Conservation (phyloP, 495 filamentous ascomycete species). For the Thermochaetoides thermophila region DNA sequence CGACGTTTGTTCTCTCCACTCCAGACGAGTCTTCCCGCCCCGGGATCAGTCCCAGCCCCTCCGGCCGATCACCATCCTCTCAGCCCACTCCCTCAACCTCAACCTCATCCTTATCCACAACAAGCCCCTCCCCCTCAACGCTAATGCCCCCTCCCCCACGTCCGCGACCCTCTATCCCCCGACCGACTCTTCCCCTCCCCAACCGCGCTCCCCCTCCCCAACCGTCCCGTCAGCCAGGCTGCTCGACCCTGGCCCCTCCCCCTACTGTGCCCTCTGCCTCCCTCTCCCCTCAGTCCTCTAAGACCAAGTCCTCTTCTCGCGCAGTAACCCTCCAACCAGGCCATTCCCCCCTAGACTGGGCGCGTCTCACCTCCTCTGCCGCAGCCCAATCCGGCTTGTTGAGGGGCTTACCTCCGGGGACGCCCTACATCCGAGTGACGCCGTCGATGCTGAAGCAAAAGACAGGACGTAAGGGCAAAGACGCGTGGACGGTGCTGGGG, state of each 20-base stretch:
- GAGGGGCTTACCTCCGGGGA: slow-evolving; percentile 34
- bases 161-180: slow-evolving; percentile 16
- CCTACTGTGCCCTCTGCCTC: slow-evolving; percentile 25
- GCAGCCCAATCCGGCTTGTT: slow-evolving; percentile 54
- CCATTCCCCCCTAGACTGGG: slow-evolving; percentile 93
- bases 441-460: slow-evolving; percentile 60
- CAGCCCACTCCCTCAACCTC: too few species aligned
- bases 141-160: slow-evolving; percentile 20
- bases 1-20: slow-evolving; percentile 27
- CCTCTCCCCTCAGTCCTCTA: slow-evolving; percentile 30
- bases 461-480: slow-evolving; percentile 64
- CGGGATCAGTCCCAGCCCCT: slow-evolving; percentile 11
- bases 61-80: too few species aligned
- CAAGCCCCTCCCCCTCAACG: slow-evolving; percentile 8
- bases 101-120: too few species aligned
- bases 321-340: too few species aligned
- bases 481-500: slow-evolving; percentile 77
- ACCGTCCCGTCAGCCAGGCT: slow-evolving; percentile 22
- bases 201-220: slow-evolving; percentile 3
- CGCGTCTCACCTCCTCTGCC: slow-evolving; percentile 52
- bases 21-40: slow-evolving; percentile 15
- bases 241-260: slow-evolving; percentile 27
- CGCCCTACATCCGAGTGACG: slow-evolving; percentile 46
- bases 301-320: slow-evolving; percentile 54
- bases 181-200: slow-evolving; percentile 4